These are phyloP conservation scores for Filobasidium floriforme DNA, from an alignment of 768 basidiomycete genomes.

Conservation along the genomic window DNA sequence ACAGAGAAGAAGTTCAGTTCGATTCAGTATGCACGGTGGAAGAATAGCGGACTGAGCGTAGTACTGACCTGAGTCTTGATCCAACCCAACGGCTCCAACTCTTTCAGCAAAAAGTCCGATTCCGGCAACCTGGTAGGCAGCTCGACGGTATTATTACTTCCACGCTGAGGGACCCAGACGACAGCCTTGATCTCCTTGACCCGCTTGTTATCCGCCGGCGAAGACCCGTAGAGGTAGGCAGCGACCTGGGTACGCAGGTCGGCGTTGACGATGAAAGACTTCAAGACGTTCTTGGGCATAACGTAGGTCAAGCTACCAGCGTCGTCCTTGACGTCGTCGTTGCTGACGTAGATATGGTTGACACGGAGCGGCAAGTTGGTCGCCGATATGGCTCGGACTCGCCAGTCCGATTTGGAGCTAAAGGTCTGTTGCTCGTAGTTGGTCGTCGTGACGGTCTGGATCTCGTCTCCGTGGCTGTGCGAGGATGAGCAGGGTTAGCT, in stretches of 20 bases:
- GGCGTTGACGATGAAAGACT: conserved; percentile 83
- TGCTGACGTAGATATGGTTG: conserved; percentile 91
- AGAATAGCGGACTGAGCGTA: not conserved
- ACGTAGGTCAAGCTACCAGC: conserved; percentile 91
- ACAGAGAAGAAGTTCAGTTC: no score
- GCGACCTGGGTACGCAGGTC: conserved; percentile 95
- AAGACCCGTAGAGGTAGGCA: conserved; percentile 83
- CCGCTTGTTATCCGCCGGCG: conserved; percentile 91
- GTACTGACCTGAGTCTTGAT: conserved; percentile 77
- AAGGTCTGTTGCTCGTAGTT: conserved; percentile 99
- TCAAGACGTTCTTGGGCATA: conserved; percentile 90
- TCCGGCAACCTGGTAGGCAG: conserved; percentile 80
- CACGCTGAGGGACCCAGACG: conserved; percentile 95
- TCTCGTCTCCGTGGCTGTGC: conserved; percentile 72
- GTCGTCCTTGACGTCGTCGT: conserved; percentile 98
- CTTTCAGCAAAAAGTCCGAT: conserved; percentile 90
- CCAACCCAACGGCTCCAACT: conserved; percentile 91
- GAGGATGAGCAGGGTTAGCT: not conserved
- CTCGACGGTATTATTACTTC: conserved; percentile 89
- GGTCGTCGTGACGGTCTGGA: conserved; percentile 91
- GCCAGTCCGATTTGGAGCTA: conserved; percentile 99
- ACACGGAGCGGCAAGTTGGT: conserved; percentile 92
- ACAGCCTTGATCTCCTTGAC: conserved; percentile 97
- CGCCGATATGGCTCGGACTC: conserved; percentile 92
- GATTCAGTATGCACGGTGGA: not conserved